Evolutionary conservation across 805 yeast genomes (phyloP), one percentile per base, ranked within the genome.

Genomic region (Candida silvicultrix): DNA sequence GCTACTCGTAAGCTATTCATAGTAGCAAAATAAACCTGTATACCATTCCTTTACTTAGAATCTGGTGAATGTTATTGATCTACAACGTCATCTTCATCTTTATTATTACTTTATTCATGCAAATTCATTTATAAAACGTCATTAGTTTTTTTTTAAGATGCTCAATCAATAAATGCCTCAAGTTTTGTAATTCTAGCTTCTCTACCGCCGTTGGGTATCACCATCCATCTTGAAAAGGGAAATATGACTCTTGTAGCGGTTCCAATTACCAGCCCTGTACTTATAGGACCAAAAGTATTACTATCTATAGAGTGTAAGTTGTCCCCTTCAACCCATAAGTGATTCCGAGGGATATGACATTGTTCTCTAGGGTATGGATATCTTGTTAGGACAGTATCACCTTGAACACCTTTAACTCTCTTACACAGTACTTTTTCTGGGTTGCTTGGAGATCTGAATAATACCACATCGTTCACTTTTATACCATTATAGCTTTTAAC

Each of bases 301-400:
- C 92, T 82, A 65, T 92, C 98, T 2, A 89, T 69, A 0, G 95
- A 83, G 57, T 84, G 92, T 40, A 71, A 72, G 60, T 88, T 89
- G 63, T 92, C 98, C 7, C 98, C 98, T 62, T 92, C 97, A 0
- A 89, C 89, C 97, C 97, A 92, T 7, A 88, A 55, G 60, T 92
- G 97, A 56, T 81, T 83, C 45, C 85, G 66, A 2, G 97, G 97
- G 2, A 92, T 68, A 31, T 67, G 63, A 5, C 83, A 81, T 39
- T 69, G 65, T 2, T 71, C 68, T 58, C 81, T 74, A 6, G 95
- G 89, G 58, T 87, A 88, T 20, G 82, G 83, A 37, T 73, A 67
- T 45, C 83, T 70, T 2, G 95, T 80, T 7, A 64, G 57, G 0
- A 90, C 72, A 4, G 70, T 58, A 53, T 89, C 95, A 21, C 94